Evolutionary conservation across 164 flowering plant genomes (phyloP), one percentile per base, ranked within the genome.

Genomic region (Paratinospora sagittata): DNA sequence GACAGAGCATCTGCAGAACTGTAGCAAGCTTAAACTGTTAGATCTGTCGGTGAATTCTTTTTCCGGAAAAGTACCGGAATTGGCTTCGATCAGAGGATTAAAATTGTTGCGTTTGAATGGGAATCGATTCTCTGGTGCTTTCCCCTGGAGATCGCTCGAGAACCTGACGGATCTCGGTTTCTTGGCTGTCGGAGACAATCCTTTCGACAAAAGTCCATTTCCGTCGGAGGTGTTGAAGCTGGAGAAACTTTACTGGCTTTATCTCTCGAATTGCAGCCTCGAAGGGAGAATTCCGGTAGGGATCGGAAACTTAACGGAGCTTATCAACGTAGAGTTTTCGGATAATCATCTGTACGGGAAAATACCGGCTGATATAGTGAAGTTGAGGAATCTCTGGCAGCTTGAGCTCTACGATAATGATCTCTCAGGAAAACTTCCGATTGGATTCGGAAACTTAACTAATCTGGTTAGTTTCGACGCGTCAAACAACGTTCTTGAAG

Each of bases 151-250:
- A 30, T 84, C 93, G 0, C 72, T 91, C 27, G 73, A 73, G 27
- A 85, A 80, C 67, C 72, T 88, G 10, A 73, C 83, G 12, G 62
- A 69, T 27, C 78, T 91, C 0, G 33, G 5, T 0, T 77, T 75
- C 11, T 72, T 91, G 36, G 81, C 86, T 67, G 74, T 89, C 1
- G 97, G 97, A 0, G 97, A 91, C 75, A 91, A 89, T 64, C 78
- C 68, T 0, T 85, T 88, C 37, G 84, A 83, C 0, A 9, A 9
- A 49, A 83, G 68, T 68, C 73, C 83, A 21, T 86, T 91, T 67
- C 95, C 95, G 0, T 0, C 21, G 37, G 90, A 86, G 75, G 63
- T 91, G 6, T 27, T 85, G 17, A 78, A 78, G 43, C 84, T 92
- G 9, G 33, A 74, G 21, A 84, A 82, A 19, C 70, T 92, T 30